A percentile compares a stretch with the other conserved stretches of the same genome.
Conservation (phyloP, 768 basidiomycete genomes). For the Royoungia palumana region DNA sequence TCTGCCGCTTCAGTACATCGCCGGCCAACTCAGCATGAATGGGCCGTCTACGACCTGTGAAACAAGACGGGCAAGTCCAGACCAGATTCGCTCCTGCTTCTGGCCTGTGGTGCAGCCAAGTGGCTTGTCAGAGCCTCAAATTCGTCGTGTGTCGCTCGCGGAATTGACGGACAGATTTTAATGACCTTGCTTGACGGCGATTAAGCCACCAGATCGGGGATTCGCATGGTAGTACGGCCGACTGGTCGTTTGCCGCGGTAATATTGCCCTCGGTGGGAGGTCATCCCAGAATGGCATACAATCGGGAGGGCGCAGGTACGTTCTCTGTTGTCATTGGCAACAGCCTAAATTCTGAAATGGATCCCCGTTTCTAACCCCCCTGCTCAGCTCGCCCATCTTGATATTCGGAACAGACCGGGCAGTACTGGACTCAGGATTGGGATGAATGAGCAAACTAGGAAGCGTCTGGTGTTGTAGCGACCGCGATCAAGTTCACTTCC, state of each 20-base stretch:
- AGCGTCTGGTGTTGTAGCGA: constrained; percentile 16
- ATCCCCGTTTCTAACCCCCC: constrained; percentile 15
- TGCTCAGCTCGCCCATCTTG: not conserved
- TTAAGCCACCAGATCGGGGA: constrained; percentile 21
- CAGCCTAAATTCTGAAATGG: constrained; percentile 24
- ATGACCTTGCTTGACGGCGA: constrained; percentile 19
- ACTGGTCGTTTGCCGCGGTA: not conserved
- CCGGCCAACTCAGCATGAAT: constrained; percentile 1
- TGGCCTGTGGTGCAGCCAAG: not conserved
- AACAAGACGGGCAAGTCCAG: not conserved
- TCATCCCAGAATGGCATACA: constrained; percentile 4
- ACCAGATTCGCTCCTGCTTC: constrained; percentile 11
- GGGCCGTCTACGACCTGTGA: not conserved
- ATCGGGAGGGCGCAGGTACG: constrained; percentile 14
- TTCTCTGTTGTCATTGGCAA: constrained; percentile 24
- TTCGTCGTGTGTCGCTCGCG: constrained; percentile 8
- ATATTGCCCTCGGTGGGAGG: constrained; percentile 8
- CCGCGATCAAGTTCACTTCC: constrained; percentile 20
- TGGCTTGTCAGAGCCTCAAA: constrained; percentile 7
- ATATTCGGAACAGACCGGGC: constrained; percentile 13
- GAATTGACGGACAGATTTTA: constrained; percentile 3
- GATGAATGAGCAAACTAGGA: constrained; percentile 12
- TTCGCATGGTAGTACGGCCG: constrained; percentile 16
- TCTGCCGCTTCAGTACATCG: constrained; percentile 6
- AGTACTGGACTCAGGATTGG: constrained; percentile 5